Evolutionary conservation across 371 early-diverging fungal genomes (phyloP).

Genomic region (Zychaea mexicana): DNA sequence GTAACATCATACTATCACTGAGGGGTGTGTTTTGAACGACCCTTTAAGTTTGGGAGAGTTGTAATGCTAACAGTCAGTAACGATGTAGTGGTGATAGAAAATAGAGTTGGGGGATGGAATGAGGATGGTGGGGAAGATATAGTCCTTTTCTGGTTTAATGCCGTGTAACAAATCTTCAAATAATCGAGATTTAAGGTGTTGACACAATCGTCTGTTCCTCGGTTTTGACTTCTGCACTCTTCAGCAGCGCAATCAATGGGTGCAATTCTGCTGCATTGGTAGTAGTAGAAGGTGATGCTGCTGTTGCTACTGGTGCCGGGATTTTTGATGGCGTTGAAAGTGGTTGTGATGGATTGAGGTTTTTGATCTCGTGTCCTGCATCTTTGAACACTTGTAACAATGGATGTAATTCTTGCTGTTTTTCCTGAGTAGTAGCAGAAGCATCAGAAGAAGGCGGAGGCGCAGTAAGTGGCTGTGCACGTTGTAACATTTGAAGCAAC

Average conservation of each 20-base stretch:
- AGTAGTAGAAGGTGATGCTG: not conserved
- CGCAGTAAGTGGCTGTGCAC: not conserved
- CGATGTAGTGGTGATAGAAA: no score
- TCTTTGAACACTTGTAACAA: not conserved
- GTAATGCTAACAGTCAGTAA: no score
- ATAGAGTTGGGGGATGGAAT: no score
- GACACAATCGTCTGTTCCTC: not conserved
- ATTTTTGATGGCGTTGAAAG: no score
- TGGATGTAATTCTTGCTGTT: not conserved
- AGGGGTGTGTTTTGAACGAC: no score
- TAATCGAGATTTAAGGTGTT: no score
- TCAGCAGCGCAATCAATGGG: constrained; percentile 2
- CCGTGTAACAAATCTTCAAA: no score
- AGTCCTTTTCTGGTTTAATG: no score
- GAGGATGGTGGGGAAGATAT: no score
- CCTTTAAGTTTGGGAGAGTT: no score
- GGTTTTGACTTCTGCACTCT: not conserved
- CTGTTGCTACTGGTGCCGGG: not conserved
- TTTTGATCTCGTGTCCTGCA: not conserved
- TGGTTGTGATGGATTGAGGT: no score
- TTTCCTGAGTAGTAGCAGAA: not conserved
- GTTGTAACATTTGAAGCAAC: not conserved
- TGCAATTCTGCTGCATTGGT: not conserved
- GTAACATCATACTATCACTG: no score
- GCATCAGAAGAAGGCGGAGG: not conserved